phyloP scores from a whole-genome alignment of 2,329 filamentous ascomycete species.

The Exophiala oligosperma region DNA sequence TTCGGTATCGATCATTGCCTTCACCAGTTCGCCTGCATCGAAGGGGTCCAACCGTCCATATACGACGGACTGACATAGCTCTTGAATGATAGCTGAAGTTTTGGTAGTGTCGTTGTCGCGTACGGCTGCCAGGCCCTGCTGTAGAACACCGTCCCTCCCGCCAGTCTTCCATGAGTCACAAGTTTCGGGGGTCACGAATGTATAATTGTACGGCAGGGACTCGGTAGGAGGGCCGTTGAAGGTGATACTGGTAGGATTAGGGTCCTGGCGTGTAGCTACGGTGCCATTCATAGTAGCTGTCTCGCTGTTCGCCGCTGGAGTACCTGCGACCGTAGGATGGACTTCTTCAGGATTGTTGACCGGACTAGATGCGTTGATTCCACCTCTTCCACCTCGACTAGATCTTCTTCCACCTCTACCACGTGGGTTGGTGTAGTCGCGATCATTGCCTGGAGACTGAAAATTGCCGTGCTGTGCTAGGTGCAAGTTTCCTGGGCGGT shows the following conservation, averaged over 20 bases:
- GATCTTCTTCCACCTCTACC: conserved; percentile 34
- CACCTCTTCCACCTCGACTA: conserved; percentile 23
- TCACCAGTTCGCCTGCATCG: conserved; percentile 71
- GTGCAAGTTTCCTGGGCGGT: conserved; percentile 48
- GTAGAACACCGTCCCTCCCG: conserved; percentile 66
- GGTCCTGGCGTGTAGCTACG: conserved; percentile 26
- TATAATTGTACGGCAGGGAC: conserved; percentile 64
- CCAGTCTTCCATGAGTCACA: conserved; percentile 66
- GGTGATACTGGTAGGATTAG: conserved; percentile 26
- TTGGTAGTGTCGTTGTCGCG: conserved; percentile 67
- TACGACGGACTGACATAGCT: conserved; percentile 75
- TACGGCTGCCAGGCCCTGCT: conserved; percentile 62
- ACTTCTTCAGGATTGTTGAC: conserved; percentile 12
- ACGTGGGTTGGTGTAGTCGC: conserved; percentile 14
- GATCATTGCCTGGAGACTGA: conserved; percentile 33
- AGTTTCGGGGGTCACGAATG: conserved; percentile 70
- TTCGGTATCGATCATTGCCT: conserved; percentile 46
- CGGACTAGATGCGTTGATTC: conserved; percentile 8
- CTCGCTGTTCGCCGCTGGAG: conserved; percentile 32
- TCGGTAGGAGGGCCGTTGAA: conserved; percentile 27
- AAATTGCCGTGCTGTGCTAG: conserved; percentile 54
- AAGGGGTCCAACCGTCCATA: conserved; percentile 65
- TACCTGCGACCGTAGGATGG: not conserved
- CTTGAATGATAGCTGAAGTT: conserved; percentile 75
- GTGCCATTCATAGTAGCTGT: conserved; percentile 33